These are phyloP conservation scores for Fusarium camptoceras DNA, from an alignment of 2,329 filamentous ascomycete species.

Conservation along the genomic window DNA sequence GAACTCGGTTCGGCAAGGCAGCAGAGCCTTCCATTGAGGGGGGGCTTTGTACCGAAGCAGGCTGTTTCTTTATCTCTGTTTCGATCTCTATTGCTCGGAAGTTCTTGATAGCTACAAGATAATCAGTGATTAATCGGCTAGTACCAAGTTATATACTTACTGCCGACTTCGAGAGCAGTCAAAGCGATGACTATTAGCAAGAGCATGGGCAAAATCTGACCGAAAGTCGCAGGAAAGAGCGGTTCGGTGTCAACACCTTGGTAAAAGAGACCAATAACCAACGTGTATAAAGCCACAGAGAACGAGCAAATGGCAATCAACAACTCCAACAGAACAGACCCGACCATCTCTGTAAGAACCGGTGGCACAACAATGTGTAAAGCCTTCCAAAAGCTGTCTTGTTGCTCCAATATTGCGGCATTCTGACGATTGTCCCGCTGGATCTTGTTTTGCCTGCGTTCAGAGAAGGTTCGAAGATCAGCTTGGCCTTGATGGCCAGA, in stretches of 20 bases:
- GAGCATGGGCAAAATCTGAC: conserved; percentile 35
- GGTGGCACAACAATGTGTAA: conserved; percentile 4
- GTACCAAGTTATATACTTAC: conserved; percentile 7
- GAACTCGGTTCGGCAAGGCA: not conserved
- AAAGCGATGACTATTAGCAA: conserved; percentile 20
- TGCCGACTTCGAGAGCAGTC: conserved; percentile 28
- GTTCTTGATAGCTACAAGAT: conserved; percentile 14
- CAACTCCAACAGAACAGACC: conserved; percentile 23
- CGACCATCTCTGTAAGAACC: conserved; percentile 12
- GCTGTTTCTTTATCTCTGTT: conserved; percentile 7
- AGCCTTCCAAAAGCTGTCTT: conserved; percentile 1
- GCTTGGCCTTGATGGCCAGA: not conserved
- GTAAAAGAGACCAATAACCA: conserved; percentile 6
- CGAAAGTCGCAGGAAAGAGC: conserved; percentile 3
- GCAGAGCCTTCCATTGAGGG: not conserved
- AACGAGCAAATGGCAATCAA: conserved; percentile 6
- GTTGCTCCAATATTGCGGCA: not conserved
- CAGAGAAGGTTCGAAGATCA: conserved; percentile 7
- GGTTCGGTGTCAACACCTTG: not conserved
- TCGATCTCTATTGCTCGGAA: conserved; percentile 18
- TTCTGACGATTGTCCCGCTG: not conserved
- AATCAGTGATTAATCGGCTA: not conserved
- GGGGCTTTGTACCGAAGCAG: not conserved
- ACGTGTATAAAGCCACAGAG: conserved; percentile 11
- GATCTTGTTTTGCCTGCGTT: not conserved